Evolutionary conservation across 768 basidiomycete genomes (phyloP).

Genomic region (Xerocomellus chrysenteron): DNA sequence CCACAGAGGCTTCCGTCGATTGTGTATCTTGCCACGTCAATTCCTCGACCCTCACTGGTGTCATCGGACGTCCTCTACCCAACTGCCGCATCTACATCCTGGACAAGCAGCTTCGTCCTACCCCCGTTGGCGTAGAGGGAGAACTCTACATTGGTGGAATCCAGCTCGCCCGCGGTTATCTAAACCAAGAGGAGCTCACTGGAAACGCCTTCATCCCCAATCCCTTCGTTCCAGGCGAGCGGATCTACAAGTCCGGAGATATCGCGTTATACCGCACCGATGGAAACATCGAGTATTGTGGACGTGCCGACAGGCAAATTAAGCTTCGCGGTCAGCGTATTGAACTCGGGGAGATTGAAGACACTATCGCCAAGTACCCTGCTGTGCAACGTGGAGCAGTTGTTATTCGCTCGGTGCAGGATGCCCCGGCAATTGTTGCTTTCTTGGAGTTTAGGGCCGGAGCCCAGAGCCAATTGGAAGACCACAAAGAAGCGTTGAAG

Average conservation of each 20-base stretch:
- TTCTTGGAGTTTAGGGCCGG: conserved; percentile 27
- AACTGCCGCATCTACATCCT: conserved; percentile 29
- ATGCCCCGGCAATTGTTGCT: conserved; percentile 29
- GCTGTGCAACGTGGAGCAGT: conserved; percentile 22
- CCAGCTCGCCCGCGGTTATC: conserved; percentile 22
- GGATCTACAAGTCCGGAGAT: conserved; percentile 34
- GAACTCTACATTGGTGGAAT: conserved; percentile 24
- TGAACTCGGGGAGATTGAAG: conserved; percentile 35
- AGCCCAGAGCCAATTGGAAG: conserved; percentile 13
- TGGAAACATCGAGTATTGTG: conserved; percentile 33
- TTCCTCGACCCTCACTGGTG: conserved; percentile 18
- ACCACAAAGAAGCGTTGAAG: conserved; percentile 22
- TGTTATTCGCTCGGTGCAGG: conserved; percentile 29
- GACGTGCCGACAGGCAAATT: conserved; percentile 34
- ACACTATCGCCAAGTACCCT: conserved; percentile 26
- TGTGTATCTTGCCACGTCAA: conserved; percentile 28
- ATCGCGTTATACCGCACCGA: conserved; percentile 28
- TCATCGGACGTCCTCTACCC: conserved; percentile 33
- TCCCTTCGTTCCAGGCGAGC: conserved; percentile 30
- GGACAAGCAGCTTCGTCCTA: conserved; percentile 27
- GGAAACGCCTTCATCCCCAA: conserved; percentile 27
- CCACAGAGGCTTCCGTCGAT: conserved; percentile 33
- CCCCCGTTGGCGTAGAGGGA: conserved; percentile 30
- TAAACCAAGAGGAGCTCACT: conserved; percentile 30
- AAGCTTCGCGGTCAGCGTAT: conserved; percentile 35